Evolutionary conservation across 106 monocot species (phyloP), one percentile per base, ranked within the genome.

Genomic region (Narthecium ossifragum): DNA sequence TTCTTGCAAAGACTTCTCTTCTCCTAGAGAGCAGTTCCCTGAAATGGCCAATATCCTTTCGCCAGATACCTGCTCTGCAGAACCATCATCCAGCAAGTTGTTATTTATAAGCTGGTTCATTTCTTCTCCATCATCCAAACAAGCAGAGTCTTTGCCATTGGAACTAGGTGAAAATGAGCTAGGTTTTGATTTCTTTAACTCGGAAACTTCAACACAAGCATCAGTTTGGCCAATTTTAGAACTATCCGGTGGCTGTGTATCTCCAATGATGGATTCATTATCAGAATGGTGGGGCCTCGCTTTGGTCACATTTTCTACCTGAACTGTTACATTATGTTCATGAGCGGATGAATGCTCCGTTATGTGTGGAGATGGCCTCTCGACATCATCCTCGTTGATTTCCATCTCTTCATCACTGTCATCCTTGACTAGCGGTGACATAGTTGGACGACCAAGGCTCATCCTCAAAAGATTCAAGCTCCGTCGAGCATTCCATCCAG

Each of bases 381-480:
- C 85, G 32, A 75, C 72, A 73, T 84, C 90, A 53, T 78, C 79
- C 26, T 91, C 87, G 62, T 79, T 82, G 60, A 88, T 91, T 69
- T 99, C 98, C 98, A 99, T 90, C 57, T 91, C 98, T 63, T 81
- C 98, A 70, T 91, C 96, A 73, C 69, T 82, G 34, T 98, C 96
- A 59, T 82, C 74, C 46, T 80, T 70, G 15, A 69, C 61, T 46
- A 48, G 34, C 27, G 80, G 73, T 32, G 81, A 70, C 51, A 57
- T 65, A 63, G 64, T 68, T 71, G 86, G 75, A 74, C 65, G 68
- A 49, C 67, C 67, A 41, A 99, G 79, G 55, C 98, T 99, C 79
- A 80, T 73, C 60, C 74, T 78, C 57, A 99, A 69, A 33, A 99
- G 79, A 48, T 74, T 85, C 62, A 99, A 69, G 57, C 91, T 99